A percentile compares a stretch with the other conserved stretches of the same genome.
Conservation (phyloP, 768 basidiomycete genomes). For the Suillus lakei region DNA sequence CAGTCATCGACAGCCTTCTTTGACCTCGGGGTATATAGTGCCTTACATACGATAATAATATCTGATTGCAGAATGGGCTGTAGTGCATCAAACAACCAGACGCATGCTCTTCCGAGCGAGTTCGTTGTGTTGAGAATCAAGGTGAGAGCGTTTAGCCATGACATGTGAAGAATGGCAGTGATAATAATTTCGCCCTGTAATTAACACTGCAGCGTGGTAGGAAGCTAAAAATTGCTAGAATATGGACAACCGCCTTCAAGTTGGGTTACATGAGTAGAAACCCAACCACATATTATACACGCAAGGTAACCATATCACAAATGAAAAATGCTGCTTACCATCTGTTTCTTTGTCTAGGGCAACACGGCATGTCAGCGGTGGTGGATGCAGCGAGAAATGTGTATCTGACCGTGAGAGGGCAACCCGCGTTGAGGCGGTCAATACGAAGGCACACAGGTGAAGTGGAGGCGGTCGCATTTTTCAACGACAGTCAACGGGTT, state of each 20-base stretch:
- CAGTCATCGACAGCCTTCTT: not conserved
- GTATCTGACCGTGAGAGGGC: not conserved
- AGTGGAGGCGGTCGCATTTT: slow-evolving; percentile 33
- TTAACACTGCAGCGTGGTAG: not conserved
- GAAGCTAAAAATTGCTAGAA: not conserved
- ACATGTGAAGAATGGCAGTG: not conserved
- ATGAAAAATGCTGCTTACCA: not conserved
- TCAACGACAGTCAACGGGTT: slow-evolving; percentile 29
- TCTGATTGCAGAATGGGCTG: not conserved
- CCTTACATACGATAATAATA: not conserved
- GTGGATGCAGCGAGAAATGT: not conserved
- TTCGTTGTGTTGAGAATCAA: not conserved
- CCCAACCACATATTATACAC: not conserved
- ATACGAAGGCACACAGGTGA: slow-evolving; percentile 27
- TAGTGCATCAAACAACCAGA: not conserved
- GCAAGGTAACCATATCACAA: not conserved
- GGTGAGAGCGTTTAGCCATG: not conserved
- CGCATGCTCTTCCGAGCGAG: not conserved
- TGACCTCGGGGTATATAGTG: not conserved
- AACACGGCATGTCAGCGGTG: not conserved
- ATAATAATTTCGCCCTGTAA: not conserved
- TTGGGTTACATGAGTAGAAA: not conserved
- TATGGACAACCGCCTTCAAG: not conserved
- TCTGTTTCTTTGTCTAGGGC: not conserved
- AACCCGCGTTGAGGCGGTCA: no score